Evolutionary conservation across 768 basidiomycete genomes (phyloP).

Genomic region (Tylopilus intermedius): DNA sequence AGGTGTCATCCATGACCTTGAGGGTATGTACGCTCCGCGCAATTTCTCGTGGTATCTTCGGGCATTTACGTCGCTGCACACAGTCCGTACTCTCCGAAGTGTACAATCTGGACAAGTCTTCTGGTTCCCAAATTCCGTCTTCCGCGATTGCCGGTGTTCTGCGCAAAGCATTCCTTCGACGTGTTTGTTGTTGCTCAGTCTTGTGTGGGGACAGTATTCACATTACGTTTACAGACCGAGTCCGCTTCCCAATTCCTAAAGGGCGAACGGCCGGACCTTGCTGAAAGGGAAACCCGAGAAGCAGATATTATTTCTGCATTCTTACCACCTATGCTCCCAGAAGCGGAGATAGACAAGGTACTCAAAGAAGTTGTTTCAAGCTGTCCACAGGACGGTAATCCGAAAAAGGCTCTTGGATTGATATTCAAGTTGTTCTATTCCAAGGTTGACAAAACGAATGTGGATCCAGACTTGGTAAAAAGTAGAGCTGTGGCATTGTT

Average conservation of each 20-base stretch:
- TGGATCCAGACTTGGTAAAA: slow-evolving; percentile 56
- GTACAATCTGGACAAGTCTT: slow-evolving; percentile 59
- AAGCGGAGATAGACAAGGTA: slow-evolving; percentile 48
- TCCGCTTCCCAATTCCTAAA: slow-evolving; percentile 51
- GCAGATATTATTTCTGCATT: slow-evolving; percentile 49
- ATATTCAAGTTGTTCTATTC: slow-evolving; percentile 64
- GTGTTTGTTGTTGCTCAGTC: slow-evolving; percentile 41
- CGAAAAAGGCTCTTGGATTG: slow-evolving; percentile 35
- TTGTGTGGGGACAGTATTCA: slow-evolving; percentile 6
- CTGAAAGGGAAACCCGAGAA: slow-evolving; percentile 56
- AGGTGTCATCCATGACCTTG: slow-evolving; percentile 50
- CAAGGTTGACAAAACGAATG: slow-evolving; percentile 52
- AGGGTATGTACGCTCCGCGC: slow-evolving; percentile 38
- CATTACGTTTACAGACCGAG: slow-evolving; percentile 42
- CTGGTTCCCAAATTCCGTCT: slow-evolving; percentile 40
- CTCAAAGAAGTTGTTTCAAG: slow-evolving; percentile 39
- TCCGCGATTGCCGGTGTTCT: slow-evolving; percentile 49
- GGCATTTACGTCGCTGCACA: neutral
- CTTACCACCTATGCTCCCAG: slow-evolving; percentile 57
- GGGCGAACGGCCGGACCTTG: slow-evolving; percentile 61
- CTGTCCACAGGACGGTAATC: slow-evolving; percentile 15
- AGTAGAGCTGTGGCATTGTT: slow-evolving; percentile 42
- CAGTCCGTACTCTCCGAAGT: slow-evolving; percentile 70
- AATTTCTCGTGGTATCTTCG: neutral
- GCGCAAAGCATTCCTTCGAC: slow-evolving; percentile 52